A percentile compares a stretch with the other conserved stretches of the same genome.
Conservation (phyloP, 495 filamentous ascomycete genomes). For the Bombardia bombarda region DNA sequence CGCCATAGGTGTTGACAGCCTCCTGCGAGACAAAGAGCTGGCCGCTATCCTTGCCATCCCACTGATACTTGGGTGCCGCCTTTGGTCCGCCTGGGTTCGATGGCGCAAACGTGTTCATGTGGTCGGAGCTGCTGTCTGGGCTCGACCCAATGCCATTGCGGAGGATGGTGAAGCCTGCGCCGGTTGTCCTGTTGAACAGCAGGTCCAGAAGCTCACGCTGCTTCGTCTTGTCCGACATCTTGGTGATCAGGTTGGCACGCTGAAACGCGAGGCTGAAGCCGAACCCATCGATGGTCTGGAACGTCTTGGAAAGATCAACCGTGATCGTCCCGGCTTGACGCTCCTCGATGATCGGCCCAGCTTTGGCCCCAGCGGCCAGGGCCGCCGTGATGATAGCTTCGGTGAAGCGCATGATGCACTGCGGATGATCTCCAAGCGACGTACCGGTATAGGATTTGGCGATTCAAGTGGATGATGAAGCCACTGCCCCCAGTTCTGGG, state of each 20-base stretch:
- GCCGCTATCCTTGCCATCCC: constrained; percentile 45
- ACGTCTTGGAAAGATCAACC: constrained; percentile 31
- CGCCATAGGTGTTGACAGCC: constrained; percentile 37
- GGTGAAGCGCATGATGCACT: constrained; percentile 8
- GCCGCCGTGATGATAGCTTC: constrained; percentile 13
- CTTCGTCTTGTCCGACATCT: constrained; percentile 37
- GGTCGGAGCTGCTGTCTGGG: constrained; percentile 33
- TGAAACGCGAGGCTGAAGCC: constrained; percentile 48
- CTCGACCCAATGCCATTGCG: constrained; percentile 49
- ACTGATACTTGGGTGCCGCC: constrained; percentile 35
- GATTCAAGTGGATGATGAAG: too few relatives aligned
- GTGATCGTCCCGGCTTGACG: constrained; percentile 30
- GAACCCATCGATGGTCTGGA: constrained; percentile 45
- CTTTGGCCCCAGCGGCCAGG: neutral
- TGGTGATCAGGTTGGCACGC: constrained; percentile 44
- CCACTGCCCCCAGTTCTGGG: too few relatives aligned
- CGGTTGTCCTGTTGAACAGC: constrained; percentile 42
- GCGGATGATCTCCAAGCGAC: too few relatives aligned
- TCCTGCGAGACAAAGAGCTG: constrained; percentile 47
- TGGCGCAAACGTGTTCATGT: constrained; percentile 42
- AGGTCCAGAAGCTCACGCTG: constrained; percentile 39
- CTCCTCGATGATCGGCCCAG: constrained; percentile 8
- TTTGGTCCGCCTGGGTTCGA: constrained; percentile 34
- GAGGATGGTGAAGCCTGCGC: constrained; percentile 48
- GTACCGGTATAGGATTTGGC: too few relatives aligned